phyloP scores from a whole-genome alignment of 2,329 filamentous ascomycete species.

The Pezicula rhizophila region DNA sequence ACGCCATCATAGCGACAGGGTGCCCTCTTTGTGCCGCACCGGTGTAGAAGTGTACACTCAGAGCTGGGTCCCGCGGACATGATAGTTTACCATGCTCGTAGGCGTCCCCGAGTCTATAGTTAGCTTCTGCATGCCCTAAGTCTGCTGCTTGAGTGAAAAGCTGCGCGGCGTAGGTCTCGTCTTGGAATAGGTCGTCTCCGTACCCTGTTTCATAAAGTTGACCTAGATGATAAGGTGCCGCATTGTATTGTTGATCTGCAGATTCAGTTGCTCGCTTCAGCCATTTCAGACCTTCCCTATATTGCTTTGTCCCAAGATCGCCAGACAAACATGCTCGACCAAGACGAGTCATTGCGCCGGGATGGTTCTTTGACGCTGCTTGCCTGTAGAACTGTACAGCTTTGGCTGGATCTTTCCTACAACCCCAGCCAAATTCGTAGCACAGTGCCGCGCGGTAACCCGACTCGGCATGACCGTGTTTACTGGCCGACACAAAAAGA shows the following conservation, averaged over 20 bases:
- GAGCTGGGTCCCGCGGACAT: constrained; percentile 83
- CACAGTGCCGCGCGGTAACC: constrained; percentile 89
- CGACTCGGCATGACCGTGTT: constrained; percentile 95
- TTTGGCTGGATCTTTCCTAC: constrained; percentile 80
- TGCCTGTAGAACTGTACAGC: constrained; percentile 90
- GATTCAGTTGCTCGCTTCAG: constrained; percentile 87
- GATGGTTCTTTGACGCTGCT: constrained; percentile 88
- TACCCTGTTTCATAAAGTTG: constrained; percentile 88
- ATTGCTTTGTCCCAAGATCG: constrained; percentile 79
- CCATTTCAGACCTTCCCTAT: constrained; percentile 93
- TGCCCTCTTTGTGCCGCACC: constrained; percentile 81
- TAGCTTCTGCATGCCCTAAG: constrained; percentile 80
- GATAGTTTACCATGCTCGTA: constrained; percentile 88
- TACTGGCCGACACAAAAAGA: constrained; percentile 86
- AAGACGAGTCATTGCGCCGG: constrained; percentile 87
- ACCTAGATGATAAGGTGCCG: constrained; percentile 85
- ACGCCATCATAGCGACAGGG: constrained; percentile 88
- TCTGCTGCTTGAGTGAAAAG: constrained; percentile 93
- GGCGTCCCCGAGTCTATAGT: constrained; percentile 85
- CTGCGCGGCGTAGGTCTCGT: constrained; percentile 85
- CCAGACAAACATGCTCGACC: constrained; percentile 85
- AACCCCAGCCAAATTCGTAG: constrained; percentile 98
- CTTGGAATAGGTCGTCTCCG: constrained; percentile 88
- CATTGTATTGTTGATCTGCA: constrained; percentile 86
- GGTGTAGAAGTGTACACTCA: constrained; percentile 97